phyloP scores from a whole-genome alignment of 2,329 filamentous ascomycete genomes.

The Atkinsonella texensis region DNA sequence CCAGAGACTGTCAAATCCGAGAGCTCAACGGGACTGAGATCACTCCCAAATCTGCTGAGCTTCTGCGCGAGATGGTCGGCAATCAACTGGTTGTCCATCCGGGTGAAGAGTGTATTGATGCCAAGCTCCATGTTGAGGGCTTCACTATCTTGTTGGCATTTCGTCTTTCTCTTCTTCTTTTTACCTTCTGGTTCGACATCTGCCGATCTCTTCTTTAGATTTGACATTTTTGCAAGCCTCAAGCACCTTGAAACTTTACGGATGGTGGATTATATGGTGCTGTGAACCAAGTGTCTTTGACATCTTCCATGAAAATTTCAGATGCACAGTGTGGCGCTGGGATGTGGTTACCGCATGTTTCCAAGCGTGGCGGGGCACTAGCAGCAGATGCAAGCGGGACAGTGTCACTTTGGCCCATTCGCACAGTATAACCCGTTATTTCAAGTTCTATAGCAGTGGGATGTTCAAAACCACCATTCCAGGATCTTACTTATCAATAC shows the following conservation, averaged over 20 bases:
- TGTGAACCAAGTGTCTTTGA: not conserved
- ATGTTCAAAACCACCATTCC: not conserved
- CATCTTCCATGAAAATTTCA: conserved; percentile 1
- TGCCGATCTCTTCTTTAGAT: conserved; percentile 43
- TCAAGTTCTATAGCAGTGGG: too few species aligned
- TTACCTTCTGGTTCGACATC: conserved; percentile 30
- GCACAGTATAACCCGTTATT: not conserved
- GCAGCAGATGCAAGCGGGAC: not conserved
- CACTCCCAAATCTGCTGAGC: conserved; percentile 63
- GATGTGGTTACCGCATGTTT: not conserved
- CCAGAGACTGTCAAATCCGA: conserved; percentile 72
- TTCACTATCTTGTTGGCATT: conserved; percentile 37
- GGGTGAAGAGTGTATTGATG: conserved; percentile 67
- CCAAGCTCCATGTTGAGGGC: conserved; percentile 56
- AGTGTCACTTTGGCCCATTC: not conserved
- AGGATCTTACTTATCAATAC: not conserved
- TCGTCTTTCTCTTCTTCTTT: conserved; percentile 44
- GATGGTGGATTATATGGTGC: not conserved
- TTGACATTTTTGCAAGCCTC: conserved; percentile 20
- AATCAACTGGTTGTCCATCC: conserved; percentile 72
- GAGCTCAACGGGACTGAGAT: conserved; percentile 73
- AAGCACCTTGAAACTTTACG: not conserved
- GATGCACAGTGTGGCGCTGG: conserved; percentile 2
- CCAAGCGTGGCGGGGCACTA: not conserved
- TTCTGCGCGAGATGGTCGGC: conserved; percentile 78